Evolutionary conservation across 2,329 filamentous ascomycete species (phyloP), one percentile per base, ranked within the genome.

Genomic region (Fusarium veterinarium): DNA sequence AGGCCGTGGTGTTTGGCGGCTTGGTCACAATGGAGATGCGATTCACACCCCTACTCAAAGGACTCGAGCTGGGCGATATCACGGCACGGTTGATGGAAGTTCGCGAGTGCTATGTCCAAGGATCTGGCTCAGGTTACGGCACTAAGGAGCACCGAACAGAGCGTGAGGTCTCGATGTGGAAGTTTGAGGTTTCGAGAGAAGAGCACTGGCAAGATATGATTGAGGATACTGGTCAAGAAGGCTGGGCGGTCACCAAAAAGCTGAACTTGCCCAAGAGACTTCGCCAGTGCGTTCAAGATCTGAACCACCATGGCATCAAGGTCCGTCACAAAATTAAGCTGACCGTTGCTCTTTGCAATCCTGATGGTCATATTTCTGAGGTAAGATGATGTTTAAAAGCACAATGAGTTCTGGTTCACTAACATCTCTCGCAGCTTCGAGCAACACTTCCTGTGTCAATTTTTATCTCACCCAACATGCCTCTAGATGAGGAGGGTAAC

Each of bases 1-100:
- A 98, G 84, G 96, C 96, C 4, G 92, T 97, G 60, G 93, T 97
- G 23, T 97, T 98, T 77, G 96, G 96, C 55, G 97, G 94, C n/a
- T 88, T 88, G 28, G 91, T 98, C 53, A 90, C 91, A 2, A 88
- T 97, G 67, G 91, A 97, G 76, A 95, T 98, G 84, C 91, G 93
- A 71, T 91, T 98, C 71, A 93, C 95, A 3, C 95, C 95, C 0
- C 85, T 98, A 4, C 86, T 97, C 57, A 98, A 99, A 82, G 95
- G 95, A 4, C 86, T 99, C 20, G 91, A 91, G 67, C 90, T 98
- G 67, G 93, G 94, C n/a, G 91, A 91, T 57, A 92, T 98, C 72
- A 91, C 91, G 40, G 91, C 95, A 78, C 91, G 93, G 74, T 84
- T 99, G 64, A 86, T 96, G 46, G 96, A 99, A 83, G 86, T 89